These are phyloP conservation scores for Podosphaera fusca DNA, from an alignment of 2,329 filamentous ascomycete species.

Conservation along the genomic window DNA sequence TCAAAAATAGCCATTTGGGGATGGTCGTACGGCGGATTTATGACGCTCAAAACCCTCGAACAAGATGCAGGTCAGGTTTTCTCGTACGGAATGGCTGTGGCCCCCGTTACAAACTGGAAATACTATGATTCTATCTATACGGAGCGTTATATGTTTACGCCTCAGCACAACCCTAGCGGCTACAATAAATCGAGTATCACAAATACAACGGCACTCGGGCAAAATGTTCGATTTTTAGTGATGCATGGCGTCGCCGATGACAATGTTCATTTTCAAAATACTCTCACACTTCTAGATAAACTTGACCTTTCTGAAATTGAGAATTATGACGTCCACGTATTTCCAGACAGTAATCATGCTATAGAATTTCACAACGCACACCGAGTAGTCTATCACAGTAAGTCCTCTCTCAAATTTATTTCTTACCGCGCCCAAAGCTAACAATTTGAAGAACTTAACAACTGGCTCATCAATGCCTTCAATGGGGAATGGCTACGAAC, in stretches of 20 bases:
- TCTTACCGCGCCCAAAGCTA: conserved; percentile 10
- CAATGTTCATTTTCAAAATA: conserved; percentile 94
- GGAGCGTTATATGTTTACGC: conserved; percentile 91
- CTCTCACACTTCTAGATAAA: conserved; percentile 64
- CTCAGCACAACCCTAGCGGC: conserved; percentile 54
- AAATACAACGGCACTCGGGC: conserved; percentile 47
- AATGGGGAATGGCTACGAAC: conserved; percentile 70
- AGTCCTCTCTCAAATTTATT: conserved; percentile 17
- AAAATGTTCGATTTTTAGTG: conserved; percentile 70
- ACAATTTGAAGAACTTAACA: conserved; percentile 41
- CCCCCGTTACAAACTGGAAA: conserved; percentile 93
- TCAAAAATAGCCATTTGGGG: conserved; percentile 84
- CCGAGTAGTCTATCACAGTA: conserved; percentile 76
- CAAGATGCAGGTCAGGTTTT: conserved; percentile 75
- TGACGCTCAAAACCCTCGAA: conserved; percentile 85
- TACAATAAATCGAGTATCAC: conserved; percentile 54
- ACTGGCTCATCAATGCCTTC: conserved; percentile 93
- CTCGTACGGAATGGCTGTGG: conserved; percentile 92
- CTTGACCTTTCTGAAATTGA: conserved; percentile 60
- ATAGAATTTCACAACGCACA: conserved; percentile 93
- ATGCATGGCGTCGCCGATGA: conserved; percentile 97
- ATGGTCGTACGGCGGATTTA: conserved; percentile 94
- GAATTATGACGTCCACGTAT: conserved; percentile 93
- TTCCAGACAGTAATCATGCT: conserved; percentile 84
- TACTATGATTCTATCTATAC: conserved; percentile 92